Percentiles rank a stretch among this genome's conserved stretches.
Conservation (phyloP, 1,139 yeast species). For the Candida tropicalis region DNA sequence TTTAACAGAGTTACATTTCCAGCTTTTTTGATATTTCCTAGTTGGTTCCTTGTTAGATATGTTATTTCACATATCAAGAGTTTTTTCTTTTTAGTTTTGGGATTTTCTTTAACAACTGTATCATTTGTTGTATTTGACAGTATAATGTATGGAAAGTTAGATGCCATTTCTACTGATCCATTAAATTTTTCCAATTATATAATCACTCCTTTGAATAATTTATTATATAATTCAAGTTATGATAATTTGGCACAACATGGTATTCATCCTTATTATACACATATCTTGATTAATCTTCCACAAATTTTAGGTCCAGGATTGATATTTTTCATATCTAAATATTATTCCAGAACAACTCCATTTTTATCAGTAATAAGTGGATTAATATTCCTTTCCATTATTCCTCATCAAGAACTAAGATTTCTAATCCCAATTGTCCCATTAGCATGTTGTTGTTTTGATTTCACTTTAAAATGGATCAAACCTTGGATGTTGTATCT, state of each 20-base stretch:
- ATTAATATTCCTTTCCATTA: slow-evolving; percentile 56
- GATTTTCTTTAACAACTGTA: slow-evolving; percentile 37
- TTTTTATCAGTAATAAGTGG: slow-evolving; percentile 68
- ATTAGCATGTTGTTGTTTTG: slow-evolving; percentile 63
- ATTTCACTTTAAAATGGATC: slow-evolving; percentile 29
- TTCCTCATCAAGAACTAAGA: slow-evolving; percentile 92
- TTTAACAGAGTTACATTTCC: slow-evolving; percentile 87
- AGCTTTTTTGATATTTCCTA: slow-evolving; percentile 71
- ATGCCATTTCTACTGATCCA: slow-evolving; percentile 17
- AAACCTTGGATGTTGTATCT: slow-evolving; percentile 23
- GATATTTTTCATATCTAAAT: slow-evolving; percentile 35
- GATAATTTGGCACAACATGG: slow-evolving; percentile 79
- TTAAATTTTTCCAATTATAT: slow-evolving; percentile 26
- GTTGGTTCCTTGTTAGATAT: slow-evolving; percentile 39
- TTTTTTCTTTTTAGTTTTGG: slow-evolving; percentile 23
- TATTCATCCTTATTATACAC: slow-evolving; percentile 76
- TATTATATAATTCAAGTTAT: slow-evolving; percentile 64
- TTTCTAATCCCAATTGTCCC: slow-evolving; percentile 82
- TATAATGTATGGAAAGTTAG: slow-evolving; percentile 9
- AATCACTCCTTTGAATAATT: slow-evolving; percentile 76
- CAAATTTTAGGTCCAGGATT: slow-evolving; percentile 78
- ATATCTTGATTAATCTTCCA: slow-evolving; percentile 74
- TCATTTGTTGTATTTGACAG: slow-evolving; percentile 61
- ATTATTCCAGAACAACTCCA: slow-evolving; percentile 50
- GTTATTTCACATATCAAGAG: slow-evolving; percentile 30